phyloP scores from a whole-genome alignment of 345 rosid species.

The Eucalyptus victrix region DNA sequence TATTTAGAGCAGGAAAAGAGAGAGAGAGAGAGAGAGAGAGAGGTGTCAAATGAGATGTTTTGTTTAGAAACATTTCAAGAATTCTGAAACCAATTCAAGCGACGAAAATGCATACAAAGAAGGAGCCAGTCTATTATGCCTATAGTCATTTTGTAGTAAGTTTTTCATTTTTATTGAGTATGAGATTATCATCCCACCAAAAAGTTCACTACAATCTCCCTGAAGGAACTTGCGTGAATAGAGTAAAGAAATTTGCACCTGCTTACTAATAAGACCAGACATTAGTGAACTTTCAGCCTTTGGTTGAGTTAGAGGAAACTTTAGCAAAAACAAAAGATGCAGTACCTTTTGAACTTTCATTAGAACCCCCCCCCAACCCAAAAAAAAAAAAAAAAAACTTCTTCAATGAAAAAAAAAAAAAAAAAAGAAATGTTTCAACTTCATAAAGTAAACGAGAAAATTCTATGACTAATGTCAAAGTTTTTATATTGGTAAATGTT shows the following conservation, averaged over 20 bases:
- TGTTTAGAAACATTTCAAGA: neutral
- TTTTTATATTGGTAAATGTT: neutral
- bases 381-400: neutral
- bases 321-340: neutral
- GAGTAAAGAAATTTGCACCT: neutral
- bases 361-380: neutral
- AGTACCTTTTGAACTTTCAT: neutral
- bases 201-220: neutral
- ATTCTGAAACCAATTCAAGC: neutral
- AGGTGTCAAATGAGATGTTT: neutral
- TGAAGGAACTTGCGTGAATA: neutral
- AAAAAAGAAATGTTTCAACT: neutral
- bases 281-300: neutral
- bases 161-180: neutral
- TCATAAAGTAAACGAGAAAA: neutral
- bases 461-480: neutral
- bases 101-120: neutral
- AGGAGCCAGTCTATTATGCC: neutral
- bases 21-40: neutral
- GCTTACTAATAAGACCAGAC: neutral
- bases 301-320: neutral
- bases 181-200: neutral
- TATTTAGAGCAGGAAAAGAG: neutral
- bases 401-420: too few species aligned
- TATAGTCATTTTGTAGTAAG: neutral